A percentile compares a stretch with the other conserved stretches of the same genome.
Conservation (phyloP, 495 filamentous ascomycete genomes). For the Penicillium simplicissimum region DNA sequence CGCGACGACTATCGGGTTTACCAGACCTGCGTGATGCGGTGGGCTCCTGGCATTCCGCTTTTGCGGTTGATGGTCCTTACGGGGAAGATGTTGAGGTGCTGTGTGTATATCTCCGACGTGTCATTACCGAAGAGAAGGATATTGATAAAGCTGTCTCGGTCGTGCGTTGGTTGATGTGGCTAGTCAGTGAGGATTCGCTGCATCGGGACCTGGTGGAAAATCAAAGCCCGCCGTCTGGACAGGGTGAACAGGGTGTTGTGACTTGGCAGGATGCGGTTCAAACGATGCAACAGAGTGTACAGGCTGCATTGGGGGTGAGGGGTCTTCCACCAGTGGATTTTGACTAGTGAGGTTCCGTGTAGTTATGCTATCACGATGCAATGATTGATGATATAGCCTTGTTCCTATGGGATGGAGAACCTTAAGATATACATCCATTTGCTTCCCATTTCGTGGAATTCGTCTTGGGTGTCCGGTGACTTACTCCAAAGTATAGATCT, state of each 20-base stretch:
- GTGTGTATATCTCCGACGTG: conserved; percentile 63
- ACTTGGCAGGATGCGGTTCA: conserved; percentile 56
- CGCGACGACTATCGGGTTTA: conserved; percentile 53
- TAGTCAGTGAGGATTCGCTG: conserved; percentile 55
- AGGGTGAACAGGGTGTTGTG: conserved; percentile 18
- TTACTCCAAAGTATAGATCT: too few relatives aligned
- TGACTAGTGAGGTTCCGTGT: conserved; percentile 20
- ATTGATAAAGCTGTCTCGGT: conserved; percentile 71
- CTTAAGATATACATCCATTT: too few relatives aligned
- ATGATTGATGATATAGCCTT: conserved; percentile 17
- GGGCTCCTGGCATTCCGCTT: conserved; percentile 65
- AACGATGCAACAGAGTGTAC: conserved; percentile 57
- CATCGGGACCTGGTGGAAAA: conserved; percentile 6
- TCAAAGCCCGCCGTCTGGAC: conserved; percentile 13
- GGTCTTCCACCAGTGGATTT: conserved; percentile 66
- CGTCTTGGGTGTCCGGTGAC: too few relatives aligned
- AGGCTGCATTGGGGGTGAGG: conserved; percentile 59
- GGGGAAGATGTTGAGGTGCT: conserved; percentile 72
- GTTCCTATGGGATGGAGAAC: not conserved
- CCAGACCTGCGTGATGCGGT: conserved; percentile 63
- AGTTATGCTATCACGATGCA: conserved; percentile 8
- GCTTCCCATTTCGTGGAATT: too few relatives aligned
- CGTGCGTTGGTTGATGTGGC: conserved; percentile 70
- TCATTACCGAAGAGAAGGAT: conserved; percentile 72
- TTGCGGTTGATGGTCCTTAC: conserved; percentile 70